Evolutionary conservation across 202 grass and related monocot genomes (phyloP).

Genomic region (Miscanthus sacchariflorus): DNA sequence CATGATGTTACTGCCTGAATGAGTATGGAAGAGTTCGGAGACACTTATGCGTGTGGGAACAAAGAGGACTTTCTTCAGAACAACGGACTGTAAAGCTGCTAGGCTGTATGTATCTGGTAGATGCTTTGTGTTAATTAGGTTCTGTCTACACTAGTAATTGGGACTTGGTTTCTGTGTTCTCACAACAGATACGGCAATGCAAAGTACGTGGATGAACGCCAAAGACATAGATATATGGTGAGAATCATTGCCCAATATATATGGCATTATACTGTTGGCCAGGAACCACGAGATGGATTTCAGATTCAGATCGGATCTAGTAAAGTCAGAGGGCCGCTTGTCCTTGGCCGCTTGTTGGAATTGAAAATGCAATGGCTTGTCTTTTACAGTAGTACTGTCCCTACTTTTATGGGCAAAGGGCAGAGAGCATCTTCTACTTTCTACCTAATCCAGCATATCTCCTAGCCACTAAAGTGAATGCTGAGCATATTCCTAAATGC

Average conservation of each 20-base stretch:
- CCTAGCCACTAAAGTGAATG: too few relatives aligned
- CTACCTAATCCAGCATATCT: too few relatives aligned
- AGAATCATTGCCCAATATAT: not conserved
- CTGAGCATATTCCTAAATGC: too few relatives aligned
- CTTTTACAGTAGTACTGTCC: too few relatives aligned
- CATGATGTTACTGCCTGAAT: conserved; percentile 25
- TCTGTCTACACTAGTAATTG: not conserved
- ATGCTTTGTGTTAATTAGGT: not conserved
- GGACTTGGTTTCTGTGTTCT: not conserved
- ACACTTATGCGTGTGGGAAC: conserved; percentile 55
- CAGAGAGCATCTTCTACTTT: too few relatives aligned
- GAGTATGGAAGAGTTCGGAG: conserved; percentile 44
- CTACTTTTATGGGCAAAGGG: too few relatives aligned
- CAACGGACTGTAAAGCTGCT: conserved; percentile 51
- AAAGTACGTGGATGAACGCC: conserved; percentile 56
- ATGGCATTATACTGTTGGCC: too few relatives aligned
- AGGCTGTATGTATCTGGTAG: conserved; percentile 52
- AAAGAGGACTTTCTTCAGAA: conserved; percentile 53
- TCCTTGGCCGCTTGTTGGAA: too few relatives aligned
- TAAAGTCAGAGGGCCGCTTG: too few relatives aligned
- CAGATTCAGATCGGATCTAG: too few relatives aligned
- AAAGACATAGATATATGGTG: conserved; percentile 67
- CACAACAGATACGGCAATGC: conserved; percentile 56
- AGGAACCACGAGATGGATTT: too few relatives aligned
- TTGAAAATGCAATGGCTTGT: too few relatives aligned